Base-by-base conservation (phyloP, 257 asterid species). In the Lantana camara region DNA sequence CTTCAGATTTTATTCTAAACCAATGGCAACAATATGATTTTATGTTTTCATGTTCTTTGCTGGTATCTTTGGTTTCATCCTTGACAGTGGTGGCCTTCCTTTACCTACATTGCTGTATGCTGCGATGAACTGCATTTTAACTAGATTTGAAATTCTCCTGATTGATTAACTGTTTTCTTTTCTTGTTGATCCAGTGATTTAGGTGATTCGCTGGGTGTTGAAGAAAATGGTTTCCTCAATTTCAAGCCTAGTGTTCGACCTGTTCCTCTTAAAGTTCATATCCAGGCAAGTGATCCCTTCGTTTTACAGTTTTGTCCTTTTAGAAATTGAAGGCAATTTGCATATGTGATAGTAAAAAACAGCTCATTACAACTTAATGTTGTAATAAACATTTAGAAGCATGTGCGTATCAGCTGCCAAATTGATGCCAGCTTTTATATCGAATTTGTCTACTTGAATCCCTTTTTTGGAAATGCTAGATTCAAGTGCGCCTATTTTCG, bases 161-260 rank as follows among this genome's bases (percentile, higher is more conserved):
- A 60, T 23, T 38, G 55, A 60, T 59, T 19, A 51, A 15, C n/a
- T n/a, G n/a, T n/a, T n/a, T n/a, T 64, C 34, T 66, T 48, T 64
- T 45, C 20, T 32, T 69, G 52, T 62, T 68, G 20, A 67, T 68
- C 58, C 82, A 93, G 99, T 75, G 94, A 93, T 77, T 90, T 93
- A 86, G 99, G 82, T 70, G 96, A 90, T 76, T 93, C 97, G 99
- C 78, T 93, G 78, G 99, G 99, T 69, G 97, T 90, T 51, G 95
- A 86, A 68, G 97, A 93, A 79, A 78, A 37, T 74, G 99, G 99
- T 51, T 82, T 93, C 58, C 90, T 90, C 83, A 93, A 93, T 79
- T 93, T 87, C 81, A 93, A 93, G 86, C 99, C 99, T 34, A 93
- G 99, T 80, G 99, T 93, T 69, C 82, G 99, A 83, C 99, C 99